Percentiles rank a stretch among this genome's conserved stretches.
Evolutionary conservation across 2,329 filamentous ascomycete species (phyloP).

Genomic region (Penicillium sp.): DNA sequence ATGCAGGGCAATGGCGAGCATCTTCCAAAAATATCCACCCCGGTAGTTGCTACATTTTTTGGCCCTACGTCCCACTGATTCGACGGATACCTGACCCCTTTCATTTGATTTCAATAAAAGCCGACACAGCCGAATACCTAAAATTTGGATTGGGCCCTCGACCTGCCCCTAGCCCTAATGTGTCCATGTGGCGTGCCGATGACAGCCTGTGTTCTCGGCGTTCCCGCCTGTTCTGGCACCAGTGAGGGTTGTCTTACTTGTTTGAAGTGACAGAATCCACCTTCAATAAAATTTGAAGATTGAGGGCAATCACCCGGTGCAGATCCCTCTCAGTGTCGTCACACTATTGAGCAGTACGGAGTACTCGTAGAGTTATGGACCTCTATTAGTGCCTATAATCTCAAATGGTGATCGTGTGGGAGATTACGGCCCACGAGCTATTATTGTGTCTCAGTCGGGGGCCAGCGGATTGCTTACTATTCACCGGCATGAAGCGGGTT

Average conservation of each 20-base stretch:
- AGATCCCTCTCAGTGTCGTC: background rate
- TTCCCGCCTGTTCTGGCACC: constrained; percentile 1
- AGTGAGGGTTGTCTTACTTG: background rate
- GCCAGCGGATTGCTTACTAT: background rate
- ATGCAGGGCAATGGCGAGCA: background rate
- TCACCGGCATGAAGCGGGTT: background rate
- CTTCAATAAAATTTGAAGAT: background rate
- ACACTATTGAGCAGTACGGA: background rate
- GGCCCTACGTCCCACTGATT: background rate
- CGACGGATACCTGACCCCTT: constrained; percentile 2
- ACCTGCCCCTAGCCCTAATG: background rate
- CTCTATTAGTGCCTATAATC: background rate
- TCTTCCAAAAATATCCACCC: background rate
- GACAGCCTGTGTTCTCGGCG: background rate
- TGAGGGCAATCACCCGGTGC: background rate
- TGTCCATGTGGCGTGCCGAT: constrained; percentile 1
- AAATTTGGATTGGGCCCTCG: background rate
- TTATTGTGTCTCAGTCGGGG: background rate
- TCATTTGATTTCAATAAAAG: background rate
- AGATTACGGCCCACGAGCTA: background rate
- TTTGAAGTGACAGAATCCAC: background rate
- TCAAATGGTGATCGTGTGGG: background rate
- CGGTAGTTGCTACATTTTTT: background rate
- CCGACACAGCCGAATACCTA: constrained; percentile 4
- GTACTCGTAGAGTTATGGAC: background rate